Conservation (phyloP, 371 early-diverging fungal species). For the Mucor circinelloides region DNA sequence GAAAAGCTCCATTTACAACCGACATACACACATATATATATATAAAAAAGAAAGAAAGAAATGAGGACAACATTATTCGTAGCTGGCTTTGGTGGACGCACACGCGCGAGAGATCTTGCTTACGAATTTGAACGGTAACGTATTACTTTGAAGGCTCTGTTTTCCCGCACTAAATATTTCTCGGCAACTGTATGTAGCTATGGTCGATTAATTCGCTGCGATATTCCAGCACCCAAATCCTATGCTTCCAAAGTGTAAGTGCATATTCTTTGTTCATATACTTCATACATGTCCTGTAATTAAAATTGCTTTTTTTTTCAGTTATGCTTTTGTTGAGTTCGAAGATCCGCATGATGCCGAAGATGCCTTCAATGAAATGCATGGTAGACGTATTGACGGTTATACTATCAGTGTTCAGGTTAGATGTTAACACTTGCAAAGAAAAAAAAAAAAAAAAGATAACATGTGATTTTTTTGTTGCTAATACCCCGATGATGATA, state of each 20-base stretch:
- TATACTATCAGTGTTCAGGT: slow-evolving; percentile 80
- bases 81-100: slow-evolving; percentile 71
- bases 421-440: slow-evolving; percentile 4
- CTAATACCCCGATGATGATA: not conserved
- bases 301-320: slow-evolving; percentile 18
- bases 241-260: slow-evolving; percentile 69
- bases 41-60: not conserved
- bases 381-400: slow-evolving; percentile 80
- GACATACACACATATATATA: not conserved
- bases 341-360: slow-evolving; percentile 88
- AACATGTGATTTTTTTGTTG: slow-evolving; percentile 9
- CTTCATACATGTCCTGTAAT: not conserved
- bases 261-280: not conserved
- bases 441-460: not conserved
- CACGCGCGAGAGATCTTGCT: slow-evolving; percentile 79
- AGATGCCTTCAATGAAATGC: slow-evolving; percentile 90
- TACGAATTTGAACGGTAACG: slow-evolving; percentile 84
- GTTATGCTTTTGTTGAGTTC: slow-evolving; percentile 93
- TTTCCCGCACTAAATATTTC: slow-evolving; percentile 1
- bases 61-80: slow-evolving; percentile 68
- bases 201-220: slow-evolving; percentile 81
- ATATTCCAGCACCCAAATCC: slow-evolving; percentile 79
- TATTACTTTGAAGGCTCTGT: not conserved
- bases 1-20: not conserved
- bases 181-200: slow-evolving; percentile 49